Base-by-base conservation (phyloP, 225 moss, liverwort and hornwort genomes). In the Physcomitrium patens region DNA sequence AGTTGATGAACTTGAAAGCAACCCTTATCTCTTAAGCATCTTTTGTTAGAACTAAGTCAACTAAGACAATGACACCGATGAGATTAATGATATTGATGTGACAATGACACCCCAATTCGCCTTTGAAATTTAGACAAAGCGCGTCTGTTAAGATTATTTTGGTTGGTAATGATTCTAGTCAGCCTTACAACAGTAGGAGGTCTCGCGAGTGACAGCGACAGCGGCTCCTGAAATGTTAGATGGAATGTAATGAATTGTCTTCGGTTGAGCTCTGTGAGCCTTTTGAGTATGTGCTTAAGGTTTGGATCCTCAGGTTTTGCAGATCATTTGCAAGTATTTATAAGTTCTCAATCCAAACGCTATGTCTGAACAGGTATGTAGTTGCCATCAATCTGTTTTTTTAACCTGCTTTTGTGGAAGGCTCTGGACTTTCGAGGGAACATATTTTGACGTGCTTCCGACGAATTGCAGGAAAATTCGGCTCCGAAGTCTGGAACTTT, bases 351-450 rank as follows among this genome's bases (percentile, higher is more conserved):
- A 28, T 57, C 69, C 47, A 50, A 17, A 51, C 14, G 54, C 48
- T 17, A 84, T 84, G 84, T 75, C 81, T 1, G 78, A 84, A 63
- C 7, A 0, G 75, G 84, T 84, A 71, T 11, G 19, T 71, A 37
- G 0, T 46, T 64, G 9, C n/a, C 48, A 5, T 27, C 2, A 6
- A 9, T 9, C 1, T 6, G 22, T 50, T 65, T 57, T 16, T 28
- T 71, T n/a, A n/a, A 2, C 13, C 12, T 50, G 5, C 12, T 20
- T 22, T 28, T 49, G 12, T 53, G 14, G 60, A 0, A 43, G 10
- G 3, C 18, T 58, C 1, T 45, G 1, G 7, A 52, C 22, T 15
- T 19, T 24, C 10, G 8, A 28, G 37, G 23, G 8, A 55, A 37
- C 31, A 37, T 7, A 37, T 37, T 27, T 10, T 0, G 0, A 63